A percentile compares a stretch with the other conserved stretches of the same genome.
phyloP scores from a whole-genome alignment of 371 early-diverging fungal genomes.

The Circinella minor region DNA sequence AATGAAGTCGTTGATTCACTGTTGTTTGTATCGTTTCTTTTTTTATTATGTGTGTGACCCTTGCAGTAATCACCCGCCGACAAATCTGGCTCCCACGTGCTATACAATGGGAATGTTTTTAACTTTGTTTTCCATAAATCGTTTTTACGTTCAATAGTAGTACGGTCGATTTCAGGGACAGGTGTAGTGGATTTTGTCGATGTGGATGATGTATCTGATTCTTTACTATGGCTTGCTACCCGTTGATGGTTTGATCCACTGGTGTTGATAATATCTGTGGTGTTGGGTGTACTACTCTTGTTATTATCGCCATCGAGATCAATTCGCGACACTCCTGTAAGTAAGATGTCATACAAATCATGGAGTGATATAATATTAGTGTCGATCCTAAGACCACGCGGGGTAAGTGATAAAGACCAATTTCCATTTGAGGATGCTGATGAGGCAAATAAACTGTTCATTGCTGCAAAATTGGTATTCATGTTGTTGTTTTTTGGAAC shows the following conservation, averaged over 20 bases:
- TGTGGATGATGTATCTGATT: slow-evolving; percentile 7
- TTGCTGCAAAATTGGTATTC: not conserved
- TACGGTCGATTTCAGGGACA: slow-evolving; percentile 7
- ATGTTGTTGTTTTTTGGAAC: not conserved
- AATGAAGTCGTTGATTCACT: too few relatives aligned
- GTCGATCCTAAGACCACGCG: slow-evolving; percentile 45
- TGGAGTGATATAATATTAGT: slow-evolving; percentile 48
- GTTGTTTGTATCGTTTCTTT: not conserved
- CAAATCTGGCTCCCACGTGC: slow-evolving; percentile 42
- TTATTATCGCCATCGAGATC: not conserved
- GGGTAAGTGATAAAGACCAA: slow-evolving; percentile 49
- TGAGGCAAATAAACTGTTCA: slow-evolving; percentile 10
- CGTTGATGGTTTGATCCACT: not conserved
- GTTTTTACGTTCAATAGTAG: slow-evolving; percentile 23
- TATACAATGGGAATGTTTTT: slow-evolving; percentile 49
- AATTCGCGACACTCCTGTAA: slow-evolving; percentile 31
- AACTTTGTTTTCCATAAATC: slow-evolving; percentile 30
- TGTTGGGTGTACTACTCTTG: not conserved
- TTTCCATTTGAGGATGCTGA: slow-evolving; percentile 1
- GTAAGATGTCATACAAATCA: slow-evolving; percentile 42
- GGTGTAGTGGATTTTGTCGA: not conserved
- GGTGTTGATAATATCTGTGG: not conserved
- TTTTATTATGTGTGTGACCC: not conserved
- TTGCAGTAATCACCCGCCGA: not conserved
- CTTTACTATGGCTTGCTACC: not conserved